Base-by-base conservation (phyloP, 2,329 filamentous ascomycete species). In the Coniochaeta sp. region DNA sequence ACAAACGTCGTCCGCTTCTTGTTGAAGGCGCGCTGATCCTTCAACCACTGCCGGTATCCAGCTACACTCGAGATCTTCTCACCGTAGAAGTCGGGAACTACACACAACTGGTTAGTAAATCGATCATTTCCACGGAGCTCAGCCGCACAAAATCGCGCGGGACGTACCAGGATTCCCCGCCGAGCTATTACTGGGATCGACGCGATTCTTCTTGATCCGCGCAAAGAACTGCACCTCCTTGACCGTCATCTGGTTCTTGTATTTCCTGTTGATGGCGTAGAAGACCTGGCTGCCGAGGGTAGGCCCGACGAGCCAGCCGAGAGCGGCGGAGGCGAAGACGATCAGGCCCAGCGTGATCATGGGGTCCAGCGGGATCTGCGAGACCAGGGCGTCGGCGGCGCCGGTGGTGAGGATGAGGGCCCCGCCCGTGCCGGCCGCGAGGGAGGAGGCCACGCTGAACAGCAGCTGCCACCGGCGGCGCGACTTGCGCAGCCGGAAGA, bases 21-120 rank as follows among this genome's bases (percentile, higher is more conserved):
- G 79, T 96, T 96, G 78, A 96, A 99, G 10, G 93, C 93, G 63
- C 93, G 83, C 80, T 98, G 95, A 71, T 99, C 95, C 81, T 96
- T 98, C 70, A 99, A 78, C 95, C 95, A 99, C 73, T 91, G 88
- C 69, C 95, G 82, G 74, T 98, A 99, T 55, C 91, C 93, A 59
- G 87, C 82, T 24, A 98, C 91, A 69, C 92, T 96, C 58, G 90
- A 90, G 68, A 99, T 96, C 82, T 97, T 98, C 79, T 99, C 95
- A 68, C 95, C 95, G 70, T 99, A 99, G 77, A 96, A 99, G 73
- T 99, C 95, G 50, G 93, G 93, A 1, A 96, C 90, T 82, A 58
- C n/a, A n/a, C 2, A 55, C 8, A n/a, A 32, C 4, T n/a, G 30
- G 59, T 64, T 55, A 65, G 58, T 36, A 38, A 56, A 26, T 14